Evolutionary conservation across 2,329 filamentous ascomycete species (phyloP).

Genomic region (Nigrograna mackinnonii): DNA sequence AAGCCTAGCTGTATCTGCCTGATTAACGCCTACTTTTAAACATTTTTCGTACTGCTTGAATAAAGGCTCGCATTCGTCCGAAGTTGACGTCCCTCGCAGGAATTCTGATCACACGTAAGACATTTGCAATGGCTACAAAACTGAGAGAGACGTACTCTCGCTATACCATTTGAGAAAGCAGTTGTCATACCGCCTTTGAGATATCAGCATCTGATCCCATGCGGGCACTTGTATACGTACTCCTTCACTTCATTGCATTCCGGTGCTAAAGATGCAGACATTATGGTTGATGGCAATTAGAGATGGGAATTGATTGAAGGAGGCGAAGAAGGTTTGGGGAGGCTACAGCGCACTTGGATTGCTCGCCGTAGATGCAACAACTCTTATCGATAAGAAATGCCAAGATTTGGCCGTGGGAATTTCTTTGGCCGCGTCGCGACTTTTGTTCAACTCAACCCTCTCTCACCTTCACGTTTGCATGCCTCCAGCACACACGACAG

Average conservation of each 20-base stretch:
- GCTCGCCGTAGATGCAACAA: not conserved
- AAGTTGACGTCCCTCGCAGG: constrained; percentile 78
- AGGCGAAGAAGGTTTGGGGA: too few relatives aligned
- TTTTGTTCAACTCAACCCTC: too few relatives aligned
- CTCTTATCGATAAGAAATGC: constrained; percentile 36
- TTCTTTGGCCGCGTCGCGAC: constrained; percentile 3
- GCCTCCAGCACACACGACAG: too few relatives aligned
- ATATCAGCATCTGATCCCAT: constrained; percentile 1
- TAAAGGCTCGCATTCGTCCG: constrained; percentile 82
- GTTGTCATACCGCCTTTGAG: constrained; percentile 81
- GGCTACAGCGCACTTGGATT: too few relatives aligned
- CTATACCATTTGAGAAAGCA: constrained; percentile 99
- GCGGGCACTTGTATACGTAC: constrained; percentile 54
- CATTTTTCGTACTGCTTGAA: constrained; percentile 91
- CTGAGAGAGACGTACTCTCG: constrained; percentile 70
- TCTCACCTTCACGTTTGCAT: too few relatives aligned
- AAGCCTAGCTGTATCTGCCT: too few relatives aligned
- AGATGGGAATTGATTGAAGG: too few relatives aligned
- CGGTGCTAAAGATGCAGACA: constrained; percentile 93
- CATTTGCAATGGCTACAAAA: not conserved
- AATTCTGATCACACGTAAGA: constrained; percentile 64
- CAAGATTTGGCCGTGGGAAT: constrained; percentile 6
- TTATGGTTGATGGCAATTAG: constrained; percentile 45
- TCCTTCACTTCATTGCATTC: constrained; percentile 97
- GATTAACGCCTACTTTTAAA: constrained; percentile 74